Conservation (phyloP, 169 alveolate species). For the Plasmodium relictum region DNA sequence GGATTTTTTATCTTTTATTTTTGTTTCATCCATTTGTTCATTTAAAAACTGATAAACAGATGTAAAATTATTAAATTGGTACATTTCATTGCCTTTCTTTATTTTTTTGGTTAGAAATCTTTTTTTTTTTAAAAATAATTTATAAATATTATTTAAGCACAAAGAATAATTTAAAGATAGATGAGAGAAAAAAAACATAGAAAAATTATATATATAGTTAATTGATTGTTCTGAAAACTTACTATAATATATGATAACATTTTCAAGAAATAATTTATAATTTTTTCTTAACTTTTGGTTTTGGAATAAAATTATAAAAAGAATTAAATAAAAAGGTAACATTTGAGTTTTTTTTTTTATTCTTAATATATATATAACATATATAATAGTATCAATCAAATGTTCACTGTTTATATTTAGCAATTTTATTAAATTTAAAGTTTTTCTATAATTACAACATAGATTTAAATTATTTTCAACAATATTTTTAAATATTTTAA, state of each 20-base stretch:
- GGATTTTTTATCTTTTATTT: no score
- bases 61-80: no score
- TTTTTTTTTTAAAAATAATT: slow-evolving; percentile 17
- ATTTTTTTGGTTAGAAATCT: no score
- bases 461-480: slow-evolving; percentile 21
- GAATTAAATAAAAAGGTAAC: slow-evolving; percentile 38
- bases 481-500: slow-evolving; percentile 40
- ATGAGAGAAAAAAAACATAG: slow-evolving; percentile 19
- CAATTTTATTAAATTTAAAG: slow-evolving; percentile 22
- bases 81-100: no score
- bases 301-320: slow-evolving; percentile 40
- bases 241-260: slow-evolving; percentile 14
- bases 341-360: not conserved
- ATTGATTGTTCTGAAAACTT: not conserved
- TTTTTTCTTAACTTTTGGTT: slow-evolving; percentile 25
- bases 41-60: not conserved
- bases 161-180: slow-evolving; percentile 21
- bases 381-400: slow-evolving; percentile 16
- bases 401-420: slow-evolving; percentile 24
- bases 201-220: slow-evolving; percentile 30
- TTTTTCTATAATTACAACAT: slow-evolving; percentile 15
- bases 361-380: slow-evolving; percentile 22
- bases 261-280: slow-evolving; percentile 10
- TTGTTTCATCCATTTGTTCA: not conserved
- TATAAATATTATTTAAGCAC: slow-evolving; percentile 11